Evolutionary conservation across 495 filamentous ascomycete genomes (phyloP), one percentile per base, ranked within the genome.

Genomic region (Jackrogersella minutella): DNA sequence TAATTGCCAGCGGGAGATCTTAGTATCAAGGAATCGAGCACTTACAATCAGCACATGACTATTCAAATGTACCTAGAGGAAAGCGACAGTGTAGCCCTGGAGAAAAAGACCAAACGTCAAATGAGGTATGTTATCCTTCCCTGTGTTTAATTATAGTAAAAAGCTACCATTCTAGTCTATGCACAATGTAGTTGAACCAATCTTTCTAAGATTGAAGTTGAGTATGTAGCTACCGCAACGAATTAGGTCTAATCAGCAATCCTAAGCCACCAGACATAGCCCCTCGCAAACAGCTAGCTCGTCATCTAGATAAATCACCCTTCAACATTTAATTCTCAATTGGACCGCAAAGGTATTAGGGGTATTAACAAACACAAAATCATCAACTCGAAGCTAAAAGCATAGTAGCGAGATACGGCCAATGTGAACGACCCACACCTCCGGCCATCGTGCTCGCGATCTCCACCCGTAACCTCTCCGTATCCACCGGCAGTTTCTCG

Each of bases 401-500:
- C 33, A 47, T 31, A 0, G 17, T 5, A 3, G 57, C 61, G 2
- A 69, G 30, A 7, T 3, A 24, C 10, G 61, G 61, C 28, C 19
- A 66, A 22, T 53, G 33, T 0, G 56, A 14, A 14, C 46, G 22
- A 1, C 66, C 41, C 10, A 26, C 46, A 11, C 14, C 37, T 22
- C 52, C 39, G 0, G 69, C 13, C 17, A 74, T 4, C 33, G 51
- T 41, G 3, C 24, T 51, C 26, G 76, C 65, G 5, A 82, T 58
- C n/a, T 80, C 78, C 0, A 54, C 13, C 9, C 64, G 44, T 30
- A 84, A 9, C 22, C 81, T 55, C 21, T 55, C 68, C 13, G 44
- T 68, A 9, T 82, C 72, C 22, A 71, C 81, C 5, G 76, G 73
- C 3, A 86, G 46, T 19, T 72, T 78, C 66, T 81, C 82, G 0